Base-by-base conservation (phyloP, 306 rosid species). In the Rosa lucieae region DNA sequence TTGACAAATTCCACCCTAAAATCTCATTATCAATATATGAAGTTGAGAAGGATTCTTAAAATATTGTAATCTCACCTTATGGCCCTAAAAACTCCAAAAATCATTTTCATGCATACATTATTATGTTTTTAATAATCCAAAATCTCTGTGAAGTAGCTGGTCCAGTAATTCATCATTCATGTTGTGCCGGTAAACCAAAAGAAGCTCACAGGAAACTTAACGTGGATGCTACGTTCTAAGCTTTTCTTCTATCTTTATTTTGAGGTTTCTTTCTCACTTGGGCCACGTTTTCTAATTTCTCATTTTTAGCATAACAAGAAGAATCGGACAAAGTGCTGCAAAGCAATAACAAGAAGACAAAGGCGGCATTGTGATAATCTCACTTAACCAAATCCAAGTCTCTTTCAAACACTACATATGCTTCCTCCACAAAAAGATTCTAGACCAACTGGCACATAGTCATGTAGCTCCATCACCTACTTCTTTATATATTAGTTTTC, bases 351-450 rank as follows among this genome's bases (percentile, higher is more conserved):
- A 72, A 47, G 8, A 21, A 61, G 79, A 47, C 15, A 10, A 69
- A 32, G 78, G 82, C 52, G 78, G 86, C 87, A 49, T 78, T 67
- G 42, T 62, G 61, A 47, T 23, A 75, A 5, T 32, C 4, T 65
- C 20, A 79, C 75, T 51, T 20, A 8, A 32, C 73, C 82, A 67
- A 78, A 72, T 39, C 52, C 20, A 10, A 35, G 85, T 74, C 82
- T 37, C 80, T 89, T 85, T 85, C 89, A 42, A 59, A 23, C 63
- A 18, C 44, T 29, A 44, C 32, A 61, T 5, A 4, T 59, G 13
- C 67, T 73, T 73, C 14, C 0, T 71, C 21, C 26, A 67, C 29
- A n/a, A 43, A 42, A 69, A 69, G 35, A 69, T 69, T 69, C 73
- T 69, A 69, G 18, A 42, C 62, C 72, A 76, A 47, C 62, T 63